Evolutionary conservation across 1,139 yeast genomes (phyloP), one percentile per base, ranked within the genome.

Genomic region (Pneumocystis murina): DNA sequence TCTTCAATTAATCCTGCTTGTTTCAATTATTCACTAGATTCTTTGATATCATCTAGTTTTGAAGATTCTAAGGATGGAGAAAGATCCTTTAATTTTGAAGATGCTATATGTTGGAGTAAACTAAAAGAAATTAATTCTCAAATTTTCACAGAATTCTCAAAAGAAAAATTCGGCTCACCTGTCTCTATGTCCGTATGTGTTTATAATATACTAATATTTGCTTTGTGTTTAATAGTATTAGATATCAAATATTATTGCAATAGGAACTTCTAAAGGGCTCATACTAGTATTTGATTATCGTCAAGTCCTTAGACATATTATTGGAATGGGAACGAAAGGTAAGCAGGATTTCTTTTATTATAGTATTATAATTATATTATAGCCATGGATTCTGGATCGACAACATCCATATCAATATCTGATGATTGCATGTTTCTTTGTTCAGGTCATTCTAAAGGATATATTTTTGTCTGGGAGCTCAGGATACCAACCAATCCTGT

Each of bases 241-340:
- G 60, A 24, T 84, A 0, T 79, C 83, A 1, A 77, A 83, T 2
- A 77, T 77, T 63, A 77, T 88, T 1, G 82, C 82, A 0, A 70
- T 87, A 14, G 94, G 89, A 1, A 87, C 94, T 0, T 70, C 78
- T 0, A 77, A 77, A 61, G 91, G 91, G 0, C 75, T 72, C 60
- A 77, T 86, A 0, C 72, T 86, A 20, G 76, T 84, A 1, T 87
- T 85, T 72, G 85, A 83, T 70, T 86, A 84, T 68, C 79, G 79
- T 61, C 95, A 87, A 72, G 75, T 72, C 54, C 72, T 83, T 16
- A 75, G 76, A 39, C 75, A 73, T 64, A 75, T 78, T 0, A 70
- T 84, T 60, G 78, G 77, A 0, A 68, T 73, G 54, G 68, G 70
- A 41, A 65, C 70, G 12, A 67, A 68, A 41, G 65, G 69, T 67